Evolutionary conservation across 108 stramenopile species (phyloP), one percentile per base, ranked within the genome.

Genomic region (Stephanodiscus minutulus): DNA sequence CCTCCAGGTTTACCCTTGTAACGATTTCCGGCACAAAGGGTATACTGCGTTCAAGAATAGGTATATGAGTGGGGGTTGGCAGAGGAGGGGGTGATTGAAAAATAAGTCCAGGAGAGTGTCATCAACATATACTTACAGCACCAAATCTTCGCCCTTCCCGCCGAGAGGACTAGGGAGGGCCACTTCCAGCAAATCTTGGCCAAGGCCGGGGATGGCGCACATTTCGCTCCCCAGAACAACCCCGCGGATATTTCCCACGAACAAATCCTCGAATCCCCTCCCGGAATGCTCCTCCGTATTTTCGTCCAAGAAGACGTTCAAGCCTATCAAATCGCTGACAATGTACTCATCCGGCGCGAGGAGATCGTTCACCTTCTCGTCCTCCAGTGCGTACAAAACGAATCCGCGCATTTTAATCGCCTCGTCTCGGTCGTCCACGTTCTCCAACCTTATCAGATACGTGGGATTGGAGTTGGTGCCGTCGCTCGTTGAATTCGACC

Each of bases 171-270:
- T 68, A 0, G 82, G 84, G 18, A 85, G 60, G 29, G 68, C 60
- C 10, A 95, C 61, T 68, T 95, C 93, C 18, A 95, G 39, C 76
- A 88, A 66, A 73, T 95, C 91, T 59, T 95, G 93, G 18, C 88
- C 87, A 29, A 91, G 70, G 17, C 87, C 92, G 29, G 89, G 88
- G 68, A 91, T 81, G 35, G 85, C 68, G 21, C 89, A 88, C 85
- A 95, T 88, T 54, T 95, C 93, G 64, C 86, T 86, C 10, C 87
- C 91, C 56, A 95, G 69, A 1, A 95, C 89, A 36, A 95, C 79
- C 18, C 91, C 91, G 13, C 61, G 22, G 2, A 91, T 81, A 35
- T 47, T 80, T 11, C 93, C 93, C 0, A 95, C 88, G 24, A 89
- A 83, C 21, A 63, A 66, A 57, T 76, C 83, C 33, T 73, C 79